Percentiles rank a stretch among this genome's conserved stretches.
phyloP scores from a whole-genome alignment of 2,329 filamentous ascomycete species.

The Arthroderma uncinatum region DNA sequence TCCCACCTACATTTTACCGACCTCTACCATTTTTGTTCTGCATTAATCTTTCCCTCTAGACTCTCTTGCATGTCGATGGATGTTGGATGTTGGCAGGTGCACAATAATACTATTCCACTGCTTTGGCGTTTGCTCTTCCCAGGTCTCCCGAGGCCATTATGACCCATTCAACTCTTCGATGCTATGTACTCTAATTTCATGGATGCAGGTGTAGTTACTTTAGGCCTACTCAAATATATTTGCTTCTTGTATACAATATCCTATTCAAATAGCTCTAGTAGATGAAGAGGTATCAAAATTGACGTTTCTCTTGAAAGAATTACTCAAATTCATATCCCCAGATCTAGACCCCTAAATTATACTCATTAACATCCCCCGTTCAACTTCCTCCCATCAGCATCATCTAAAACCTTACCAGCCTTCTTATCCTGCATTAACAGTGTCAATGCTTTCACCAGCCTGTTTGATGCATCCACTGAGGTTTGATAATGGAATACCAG shows the following conservation, averaged over 20 bases:
- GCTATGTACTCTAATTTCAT: not conserved
- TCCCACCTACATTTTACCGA: not conserved
- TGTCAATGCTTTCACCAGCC: conserved; percentile 17
- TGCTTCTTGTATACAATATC: not conserved
- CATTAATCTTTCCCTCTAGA: conserved; percentile 1
- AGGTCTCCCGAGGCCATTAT: no score
- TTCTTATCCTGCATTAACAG: conserved; percentile 18
- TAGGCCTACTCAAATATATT: not conserved
- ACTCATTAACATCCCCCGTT: not conserved
- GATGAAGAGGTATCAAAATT: no score
- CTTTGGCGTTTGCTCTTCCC: not conserved
- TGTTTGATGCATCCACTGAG: conserved; percentile 16
- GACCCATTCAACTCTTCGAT: not conserved
- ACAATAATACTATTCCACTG: not conserved
- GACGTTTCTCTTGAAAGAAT: not conserved
- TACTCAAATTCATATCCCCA: no score
- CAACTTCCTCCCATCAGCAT: not conserved
- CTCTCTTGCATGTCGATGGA: not conserved
- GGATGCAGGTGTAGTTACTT: not conserved
- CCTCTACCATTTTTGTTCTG: not conserved
- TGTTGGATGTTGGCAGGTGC: not conserved
- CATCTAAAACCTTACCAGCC: conserved; percentile 15
- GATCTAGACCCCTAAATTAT: no score
- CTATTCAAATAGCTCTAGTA: no score
- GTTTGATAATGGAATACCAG: conserved; percentile 23